Conservation (phyloP, 2,329 filamentous ascomycete species). For the Hymenoscyphus linearis region DNA sequence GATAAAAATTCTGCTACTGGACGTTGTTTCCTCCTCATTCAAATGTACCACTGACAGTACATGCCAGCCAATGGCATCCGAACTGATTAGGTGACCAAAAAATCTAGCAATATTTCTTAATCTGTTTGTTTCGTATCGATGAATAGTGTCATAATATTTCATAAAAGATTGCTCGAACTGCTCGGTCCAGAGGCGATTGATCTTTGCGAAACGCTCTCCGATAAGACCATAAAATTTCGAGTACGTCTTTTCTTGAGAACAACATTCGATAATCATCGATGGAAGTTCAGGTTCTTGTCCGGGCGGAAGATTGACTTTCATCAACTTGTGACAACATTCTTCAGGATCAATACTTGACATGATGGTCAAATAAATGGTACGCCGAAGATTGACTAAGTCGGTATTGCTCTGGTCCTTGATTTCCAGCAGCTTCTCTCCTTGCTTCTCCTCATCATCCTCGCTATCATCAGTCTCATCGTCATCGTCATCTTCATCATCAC, state of each 20-base stretch:
- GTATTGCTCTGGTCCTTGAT: slow-evolving; percentile 98
- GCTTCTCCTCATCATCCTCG: slow-evolving; percentile 66
- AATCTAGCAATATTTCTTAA: slow-evolving; percentile 92
- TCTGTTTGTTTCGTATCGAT: slow-evolving; percentile 93
- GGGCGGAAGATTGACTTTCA: slow-evolving; percentile 83
- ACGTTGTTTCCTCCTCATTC: slow-evolving; percentile 95
- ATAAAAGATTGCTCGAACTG: slow-evolving; percentile 86
- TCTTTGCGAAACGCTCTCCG: slow-evolving; percentile 89
- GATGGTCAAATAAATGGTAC: slow-evolving; percentile 95
- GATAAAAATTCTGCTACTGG: slow-evolving; percentile 94
- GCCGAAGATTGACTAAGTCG: slow-evolving; percentile 85
- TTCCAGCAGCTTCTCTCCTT: slow-evolving; percentile 78
- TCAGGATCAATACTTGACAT: slow-evolving; percentile 96
- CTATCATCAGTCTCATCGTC: slow-evolving; percentile 60
- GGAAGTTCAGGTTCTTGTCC: slow-evolving; percentile 87
- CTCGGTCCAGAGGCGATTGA: slow-evolving; percentile 91
- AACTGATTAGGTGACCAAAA: slow-evolving; percentile 85
- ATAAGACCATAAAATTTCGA: slow-evolving; percentile 96
- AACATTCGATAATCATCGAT: slow-evolving; percentile 96
- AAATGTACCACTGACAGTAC: slow-evolving; percentile 78
- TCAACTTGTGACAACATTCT: slow-evolving; percentile 94
- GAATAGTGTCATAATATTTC: slow-evolving; percentile 95
- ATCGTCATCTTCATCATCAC: slow-evolving; percentile 69
- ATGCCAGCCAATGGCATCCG: slow-evolving; percentile 90
- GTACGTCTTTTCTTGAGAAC: slow-evolving; percentile 93